A percentile compares a stretch with the other conserved stretches of the same genome.
phyloP scores from a whole-genome alignment of 179 eudicot genomes.

The Vitellaria paradoxa region DNA sequence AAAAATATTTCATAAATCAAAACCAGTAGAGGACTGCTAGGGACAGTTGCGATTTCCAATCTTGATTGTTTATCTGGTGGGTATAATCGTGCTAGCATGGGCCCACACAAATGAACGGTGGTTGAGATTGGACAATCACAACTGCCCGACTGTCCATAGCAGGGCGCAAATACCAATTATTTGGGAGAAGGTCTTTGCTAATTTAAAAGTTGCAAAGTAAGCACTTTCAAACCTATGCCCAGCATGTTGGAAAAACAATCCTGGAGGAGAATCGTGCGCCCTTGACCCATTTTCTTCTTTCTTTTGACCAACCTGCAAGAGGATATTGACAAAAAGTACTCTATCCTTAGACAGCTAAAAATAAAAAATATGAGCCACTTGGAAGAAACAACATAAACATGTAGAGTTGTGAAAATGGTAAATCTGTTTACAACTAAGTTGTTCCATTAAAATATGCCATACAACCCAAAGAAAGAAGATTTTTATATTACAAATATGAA shows the following conservation, averaged over 20 bases:
- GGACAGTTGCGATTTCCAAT: too few relatives aligned
- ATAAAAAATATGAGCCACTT: neutral
- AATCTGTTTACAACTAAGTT: too few relatives aligned
- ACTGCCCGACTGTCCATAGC: too few relatives aligned
- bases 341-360: neutral
- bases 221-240: constrained; percentile 76
- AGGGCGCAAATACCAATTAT: too few relatives aligned
- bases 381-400: neutral
- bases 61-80: too few relatives aligned
- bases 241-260: constrained; percentile 87
- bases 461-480: neutral
- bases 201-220: neutral
- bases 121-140: too few relatives aligned
- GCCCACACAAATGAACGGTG: too few relatives aligned
- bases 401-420: too few relatives aligned
- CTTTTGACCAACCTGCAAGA: constrained; percentile 69
- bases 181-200: neutral
- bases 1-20: too few relatives aligned
- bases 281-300: constrained; percentile 40
- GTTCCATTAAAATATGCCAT: too few relatives aligned
- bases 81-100: too few relatives aligned
- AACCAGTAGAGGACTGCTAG: too few relatives aligned
- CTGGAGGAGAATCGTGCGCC: constrained; percentile 51
- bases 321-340: neutral
- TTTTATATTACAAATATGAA: neutral